These are phyloP conservation scores for Gamsiella multidivaricata DNA, from an alignment of 192 early-diverging fungal genomes.

Conservation along the genomic window DNA sequence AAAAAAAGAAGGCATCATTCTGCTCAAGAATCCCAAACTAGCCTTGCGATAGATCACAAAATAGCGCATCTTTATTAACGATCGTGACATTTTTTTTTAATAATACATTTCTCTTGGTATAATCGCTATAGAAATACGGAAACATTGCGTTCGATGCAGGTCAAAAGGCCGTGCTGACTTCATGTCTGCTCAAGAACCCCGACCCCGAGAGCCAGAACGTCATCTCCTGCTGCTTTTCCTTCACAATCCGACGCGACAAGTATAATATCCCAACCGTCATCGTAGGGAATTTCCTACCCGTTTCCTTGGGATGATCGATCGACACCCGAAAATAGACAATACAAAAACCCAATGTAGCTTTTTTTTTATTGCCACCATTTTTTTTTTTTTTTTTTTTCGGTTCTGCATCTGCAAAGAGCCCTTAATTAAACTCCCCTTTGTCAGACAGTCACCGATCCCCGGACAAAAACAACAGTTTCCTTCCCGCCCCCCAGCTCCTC, in stretches of 20 bases:
- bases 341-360: not conserved
- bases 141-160: constrained; percentile 97
- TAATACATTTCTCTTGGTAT: not conserved
- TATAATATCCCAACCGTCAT: constrained; percentile 79
- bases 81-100: not conserved
- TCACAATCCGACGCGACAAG: constrained; percentile 94
- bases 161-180: constrained; percentile 96
- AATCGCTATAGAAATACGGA: constrained; percentile 80
- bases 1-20: not conserved
- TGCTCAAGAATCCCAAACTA: no score
- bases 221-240: constrained; percentile 91
- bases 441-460: no score
- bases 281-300: constrained; percentile 49
- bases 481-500: no score
- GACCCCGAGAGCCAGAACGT: constrained; percentile 62
- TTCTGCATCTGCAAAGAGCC: not conserved
- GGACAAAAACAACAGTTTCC: not conserved
- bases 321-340: not conserved
- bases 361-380: not conserved
- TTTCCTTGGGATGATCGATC: constrained; percentile 6
- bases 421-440: no score
- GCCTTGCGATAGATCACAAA: no score
- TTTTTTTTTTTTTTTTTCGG: not conserved
- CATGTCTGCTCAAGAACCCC: constrained; percentile 81
- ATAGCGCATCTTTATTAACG: not conserved